Conservation (phyloP, 2,329 filamentous ascomycete genomes). For the Cadophora gregata region DNA sequence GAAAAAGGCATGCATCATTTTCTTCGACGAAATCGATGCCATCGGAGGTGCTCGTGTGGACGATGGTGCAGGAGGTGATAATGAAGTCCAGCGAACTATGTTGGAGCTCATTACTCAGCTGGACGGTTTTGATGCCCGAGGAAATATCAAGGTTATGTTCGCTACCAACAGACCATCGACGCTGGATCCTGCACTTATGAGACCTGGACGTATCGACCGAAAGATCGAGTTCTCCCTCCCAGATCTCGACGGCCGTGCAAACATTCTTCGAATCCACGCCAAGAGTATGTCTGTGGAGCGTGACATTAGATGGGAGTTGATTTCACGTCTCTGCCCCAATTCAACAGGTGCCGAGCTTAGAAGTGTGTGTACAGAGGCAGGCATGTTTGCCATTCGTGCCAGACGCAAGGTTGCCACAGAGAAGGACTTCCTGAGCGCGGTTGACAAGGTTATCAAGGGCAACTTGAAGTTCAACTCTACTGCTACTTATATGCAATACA, state of each 20-base stretch:
- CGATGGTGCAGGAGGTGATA: constrained; percentile 94
- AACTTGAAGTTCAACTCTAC: constrained; percentile 99
- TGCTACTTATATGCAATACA: constrained; percentile 98
- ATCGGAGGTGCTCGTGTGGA: constrained; percentile 96
- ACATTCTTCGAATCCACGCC: constrained; percentile 96
- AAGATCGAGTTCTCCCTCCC: constrained; percentile 99
- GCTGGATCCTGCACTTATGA: constrained; percentile 94
- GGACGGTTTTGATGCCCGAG: constrained; percentile 93
- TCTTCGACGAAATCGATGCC: constrained; percentile 98
- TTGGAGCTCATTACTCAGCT: constrained; percentile 96
- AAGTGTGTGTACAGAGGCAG: constrained; percentile 96
- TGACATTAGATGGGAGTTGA: constrained; percentile 98
- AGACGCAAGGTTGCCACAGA: constrained; percentile 97
- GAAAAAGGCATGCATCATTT: constrained; percentile 99
- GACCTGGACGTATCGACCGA: constrained; percentile 94
- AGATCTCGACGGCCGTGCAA: constrained; percentile 95
- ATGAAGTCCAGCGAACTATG: constrained; percentile 98
- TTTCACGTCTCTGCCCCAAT: constrained; percentile 95
- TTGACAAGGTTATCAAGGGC: constrained; percentile 99
- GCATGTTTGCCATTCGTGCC: constrained; percentile 96
- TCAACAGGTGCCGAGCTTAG: constrained; percentile 94
- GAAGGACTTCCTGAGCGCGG: constrained; percentile 97
- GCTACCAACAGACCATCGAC: constrained; percentile 96
- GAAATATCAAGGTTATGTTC: constrained; percentile 99
- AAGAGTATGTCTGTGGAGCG: constrained; percentile 99